phyloP scores from a whole-genome alignment of 2,329 filamentous ascomycete species.

The Talaromyces sp. region DNA sequence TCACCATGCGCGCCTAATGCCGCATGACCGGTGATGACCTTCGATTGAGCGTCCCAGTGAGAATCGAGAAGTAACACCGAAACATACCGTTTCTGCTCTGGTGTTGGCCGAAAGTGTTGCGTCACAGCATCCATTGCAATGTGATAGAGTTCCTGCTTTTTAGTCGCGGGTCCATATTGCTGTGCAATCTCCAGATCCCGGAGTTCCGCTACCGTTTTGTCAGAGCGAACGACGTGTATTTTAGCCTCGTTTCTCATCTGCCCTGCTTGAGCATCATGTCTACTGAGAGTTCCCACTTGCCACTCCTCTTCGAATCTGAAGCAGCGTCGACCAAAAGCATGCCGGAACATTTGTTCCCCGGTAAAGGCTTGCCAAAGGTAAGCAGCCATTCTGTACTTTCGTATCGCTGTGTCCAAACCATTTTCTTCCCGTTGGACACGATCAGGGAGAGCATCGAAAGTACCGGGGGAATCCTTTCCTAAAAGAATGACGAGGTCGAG shows the following conservation, averaged over 20 bases:
- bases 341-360: slow-evolving; percentile 89
- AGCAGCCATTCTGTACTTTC: slow-evolving; percentile 90
- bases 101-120: slow-evolving; percentile 66
- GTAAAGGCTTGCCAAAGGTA: slow-evolving; percentile 98
- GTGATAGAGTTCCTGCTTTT: slow-evolving; percentile 67
- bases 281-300: slow-evolving; percentile 75
- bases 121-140: slow-evolving; percentile 75
- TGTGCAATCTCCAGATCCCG: slow-evolving; percentile 72
- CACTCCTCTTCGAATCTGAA: slow-evolving; percentile 96
- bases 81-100: slow-evolving; percentile 81
- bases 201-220: slow-evolving; percentile 81
- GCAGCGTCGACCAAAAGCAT: slow-evolving; percentile 75
- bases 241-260: slow-evolving; percentile 86
- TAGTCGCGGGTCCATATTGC: slow-evolving; percentile 64
- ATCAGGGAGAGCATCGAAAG: slow-evolving; percentile 75
- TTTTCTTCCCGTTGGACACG: slow-evolving; percentile 76
- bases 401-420: slow-evolving; percentile 69
- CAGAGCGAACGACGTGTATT: slow-evolving; percentile 75
- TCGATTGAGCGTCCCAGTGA: slow-evolving; percentile 71
- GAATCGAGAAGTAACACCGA: slow-evolving; percentile 81
- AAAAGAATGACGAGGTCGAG: slow-evolving; percentile 84
- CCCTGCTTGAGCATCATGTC: slow-evolving; percentile 63
- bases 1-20: slow-evolving; percentile 70
- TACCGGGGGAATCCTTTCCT: slow-evolving; percentile 79
- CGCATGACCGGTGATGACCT: slow-evolving; percentile 72